Conservation (phyloP, 1,284 basidiomycete species). For the Sanguinoderma infundibulare region DNA sequence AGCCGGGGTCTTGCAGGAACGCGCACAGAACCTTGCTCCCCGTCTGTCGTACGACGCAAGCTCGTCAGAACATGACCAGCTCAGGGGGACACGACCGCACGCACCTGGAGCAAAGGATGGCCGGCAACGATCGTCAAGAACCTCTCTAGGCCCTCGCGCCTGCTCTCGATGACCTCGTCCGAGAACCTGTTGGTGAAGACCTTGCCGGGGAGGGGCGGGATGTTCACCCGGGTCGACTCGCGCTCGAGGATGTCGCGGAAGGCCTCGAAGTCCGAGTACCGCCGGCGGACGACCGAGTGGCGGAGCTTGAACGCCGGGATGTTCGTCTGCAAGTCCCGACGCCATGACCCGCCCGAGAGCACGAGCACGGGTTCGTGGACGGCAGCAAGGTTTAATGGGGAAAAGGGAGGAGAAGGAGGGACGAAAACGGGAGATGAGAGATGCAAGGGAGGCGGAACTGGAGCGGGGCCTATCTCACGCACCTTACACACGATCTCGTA, state of each 20-base stretch:
- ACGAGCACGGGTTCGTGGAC: not conserved
- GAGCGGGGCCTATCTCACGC: slow-evolving; percentile 29
- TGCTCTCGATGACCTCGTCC: slow-evolving; percentile 94
- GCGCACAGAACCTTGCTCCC: slow-evolving; percentile 97
- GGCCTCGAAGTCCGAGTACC: slow-evolving; percentile 99
- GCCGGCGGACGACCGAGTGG: slow-evolving; percentile 91
- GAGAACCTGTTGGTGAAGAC: slow-evolving; percentile 97
- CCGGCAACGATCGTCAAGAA: slow-evolving; percentile 97
- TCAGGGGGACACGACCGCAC: slow-evolving; percentile 27
- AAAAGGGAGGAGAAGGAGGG: not conserved
- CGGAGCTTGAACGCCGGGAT: slow-evolving; percentile 98
- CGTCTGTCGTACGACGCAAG: slow-evolving; percentile 59
- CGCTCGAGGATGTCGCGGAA: slow-evolving; percentile 98
- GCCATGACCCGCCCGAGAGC: not conserved
- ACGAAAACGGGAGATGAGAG: not conserved
- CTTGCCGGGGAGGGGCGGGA: slow-evolving; percentile 95
- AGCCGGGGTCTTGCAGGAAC: slow-evolving; percentile 91
- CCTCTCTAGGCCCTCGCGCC: slow-evolving; percentile 92
- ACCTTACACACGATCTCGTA: slow-evolving; percentile 99
- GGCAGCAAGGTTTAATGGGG: not conserved
- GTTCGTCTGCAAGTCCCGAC: slow-evolving; percentile 81
- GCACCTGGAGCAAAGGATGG: slow-evolving; percentile 92
- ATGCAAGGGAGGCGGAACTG: not conserved
- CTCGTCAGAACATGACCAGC: not conserved
- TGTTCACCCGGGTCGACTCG: slow-evolving; percentile 96